Percentiles rank a stretch among this genome's conserved stretches.
Conservation (phyloP, 192 early-diverging fungal genomes). For the Allomyces arbusculus region DNA sequence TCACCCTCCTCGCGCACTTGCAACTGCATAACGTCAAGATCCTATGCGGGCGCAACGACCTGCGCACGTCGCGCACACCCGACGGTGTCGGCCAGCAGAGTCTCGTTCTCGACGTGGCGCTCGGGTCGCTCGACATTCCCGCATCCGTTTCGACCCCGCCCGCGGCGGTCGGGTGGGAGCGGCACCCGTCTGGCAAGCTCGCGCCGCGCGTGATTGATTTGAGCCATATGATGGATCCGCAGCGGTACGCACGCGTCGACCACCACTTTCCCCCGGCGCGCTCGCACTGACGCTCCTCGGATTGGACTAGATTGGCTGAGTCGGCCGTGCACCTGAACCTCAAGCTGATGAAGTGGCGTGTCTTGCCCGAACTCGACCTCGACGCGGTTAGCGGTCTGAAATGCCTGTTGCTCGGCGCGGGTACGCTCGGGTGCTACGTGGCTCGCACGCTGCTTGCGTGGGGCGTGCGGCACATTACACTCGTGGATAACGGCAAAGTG, state of each 20-base stretch:
- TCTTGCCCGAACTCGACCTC: slow-evolving; percentile 62
- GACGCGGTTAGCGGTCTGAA: slow-evolving; percentile 54
- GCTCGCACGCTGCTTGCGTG: slow-evolving; percentile 70
- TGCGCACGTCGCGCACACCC: not conserved
- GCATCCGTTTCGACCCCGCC: not conserved
- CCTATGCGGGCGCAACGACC: slow-evolving; percentile 29
- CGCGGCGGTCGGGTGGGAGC: slow-evolving; percentile 73
- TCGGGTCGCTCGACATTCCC: not conserved
- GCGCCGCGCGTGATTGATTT: slow-evolving; percentile 66
- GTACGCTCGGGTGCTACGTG: slow-evolving; percentile 87
- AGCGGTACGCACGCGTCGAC: slow-evolving; percentile 11
- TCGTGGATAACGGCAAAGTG: slow-evolving; percentile 78
- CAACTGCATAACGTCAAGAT: slow-evolving; percentile 26
- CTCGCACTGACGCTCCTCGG: not conserved
- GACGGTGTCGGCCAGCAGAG: too few relatives aligned
- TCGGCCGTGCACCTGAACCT: slow-evolving; percentile 86
- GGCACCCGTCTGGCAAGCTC: slow-evolving; percentile 51
- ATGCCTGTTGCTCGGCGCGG: slow-evolving; percentile 76
- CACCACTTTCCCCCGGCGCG: too few relatives aligned
- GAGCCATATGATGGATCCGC: slow-evolving; percentile 74
- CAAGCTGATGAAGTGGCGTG: slow-evolving; percentile 91
- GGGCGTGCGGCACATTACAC: slow-evolving; percentile 83
- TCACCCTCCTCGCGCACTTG: slow-evolving; percentile 40
- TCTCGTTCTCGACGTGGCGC: slow-evolving; percentile 7
- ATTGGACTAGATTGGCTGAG: slow-evolving; percentile 45